These are phyloP conservation scores for Pharus latifolius DNA, from an alignment of 176 grass and related monocot species.

Conservation along the genomic window DNA sequence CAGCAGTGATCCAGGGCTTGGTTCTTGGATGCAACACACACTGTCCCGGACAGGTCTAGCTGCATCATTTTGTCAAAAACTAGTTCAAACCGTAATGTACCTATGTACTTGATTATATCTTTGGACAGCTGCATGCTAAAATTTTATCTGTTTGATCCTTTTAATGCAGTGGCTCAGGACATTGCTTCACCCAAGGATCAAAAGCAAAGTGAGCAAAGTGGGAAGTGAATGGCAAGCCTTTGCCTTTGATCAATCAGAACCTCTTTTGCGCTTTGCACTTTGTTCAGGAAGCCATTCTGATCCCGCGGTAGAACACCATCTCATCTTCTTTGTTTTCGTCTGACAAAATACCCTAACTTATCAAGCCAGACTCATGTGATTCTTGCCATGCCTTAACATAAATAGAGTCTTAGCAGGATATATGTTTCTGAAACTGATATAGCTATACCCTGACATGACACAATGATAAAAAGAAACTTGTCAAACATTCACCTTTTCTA, in stretches of 20 bases:
- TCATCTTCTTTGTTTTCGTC: not conserved
- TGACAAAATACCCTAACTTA: not conserved
- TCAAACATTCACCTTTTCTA: not conserved
- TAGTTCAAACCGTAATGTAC: not conserved
- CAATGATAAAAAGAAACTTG: constrained; percentile 32
- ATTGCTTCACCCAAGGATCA: constrained; percentile 69
- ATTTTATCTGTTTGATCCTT: not conserved
- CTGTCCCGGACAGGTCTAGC: constrained; percentile 53
- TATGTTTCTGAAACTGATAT: constrained; percentile 38
- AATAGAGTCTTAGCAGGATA: not conserved
- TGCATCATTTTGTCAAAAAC: constrained; percentile 31
- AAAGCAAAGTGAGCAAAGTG: constrained; percentile 51
- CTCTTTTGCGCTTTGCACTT: constrained; percentile 76
- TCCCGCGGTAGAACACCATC: constrained; percentile 52
- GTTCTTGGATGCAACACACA: constrained; percentile 76
- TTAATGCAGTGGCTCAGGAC: constrained; percentile 66
- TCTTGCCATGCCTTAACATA: constrained; percentile 3
- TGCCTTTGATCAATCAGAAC: constrained; percentile 64
- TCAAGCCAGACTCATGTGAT: not conserved
- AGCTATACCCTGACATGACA: not conserved
- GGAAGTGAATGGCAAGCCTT: constrained; percentile 53
- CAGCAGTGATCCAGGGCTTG: constrained; percentile 64
- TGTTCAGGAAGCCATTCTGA: constrained; percentile 95
- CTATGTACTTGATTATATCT: constrained; percentile 13
- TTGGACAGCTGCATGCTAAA: not conserved